Percentiles rank a stretch among this genome's conserved stretches.
Conservation (phyloP, 306 rosid species). For the Pyrus betulifolia region DNA sequence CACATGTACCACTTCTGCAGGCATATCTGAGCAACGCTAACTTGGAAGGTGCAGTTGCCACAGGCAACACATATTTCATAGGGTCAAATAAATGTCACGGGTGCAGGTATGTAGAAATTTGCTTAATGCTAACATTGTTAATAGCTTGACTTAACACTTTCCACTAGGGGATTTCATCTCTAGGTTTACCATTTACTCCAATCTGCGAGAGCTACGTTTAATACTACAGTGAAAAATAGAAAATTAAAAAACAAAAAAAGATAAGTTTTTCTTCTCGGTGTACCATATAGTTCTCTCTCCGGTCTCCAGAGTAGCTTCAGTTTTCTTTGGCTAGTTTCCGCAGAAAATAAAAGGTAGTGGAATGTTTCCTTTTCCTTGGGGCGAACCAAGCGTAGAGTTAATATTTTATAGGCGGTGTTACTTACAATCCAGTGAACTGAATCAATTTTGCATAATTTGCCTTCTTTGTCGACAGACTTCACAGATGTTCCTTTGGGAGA, state of each 20-base stretch:
- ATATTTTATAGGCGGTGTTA: neutral
- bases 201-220: neutral
- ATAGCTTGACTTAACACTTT: neutral
- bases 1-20: constrained; percentile 36
- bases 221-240: neutral
- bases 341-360: neutral
- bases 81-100: constrained; percentile 65
- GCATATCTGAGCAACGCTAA: constrained; percentile 84
- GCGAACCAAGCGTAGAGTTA: neutral
- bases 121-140: neutral
- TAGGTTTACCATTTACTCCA: neutral
- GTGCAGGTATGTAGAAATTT: constrained; percentile 57
- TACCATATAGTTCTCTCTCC: neutral
- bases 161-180: constrained; percentile 6
- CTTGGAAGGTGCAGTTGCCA: constrained; percentile 90
- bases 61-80: constrained; percentile 84
- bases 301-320: neutral
- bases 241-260: neutral
- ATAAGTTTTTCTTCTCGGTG: neutral
- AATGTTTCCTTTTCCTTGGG: neutral
- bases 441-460: constrained; percentile 7
- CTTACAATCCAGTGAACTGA: no score
- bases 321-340: neutral
- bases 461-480: constrained; percentile 50
- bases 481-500: constrained; percentile 95